Evolutionary conservation across 768 basidiomycete species (phyloP).

Genomic region (Coprinellus aureogranulatus): DNA sequence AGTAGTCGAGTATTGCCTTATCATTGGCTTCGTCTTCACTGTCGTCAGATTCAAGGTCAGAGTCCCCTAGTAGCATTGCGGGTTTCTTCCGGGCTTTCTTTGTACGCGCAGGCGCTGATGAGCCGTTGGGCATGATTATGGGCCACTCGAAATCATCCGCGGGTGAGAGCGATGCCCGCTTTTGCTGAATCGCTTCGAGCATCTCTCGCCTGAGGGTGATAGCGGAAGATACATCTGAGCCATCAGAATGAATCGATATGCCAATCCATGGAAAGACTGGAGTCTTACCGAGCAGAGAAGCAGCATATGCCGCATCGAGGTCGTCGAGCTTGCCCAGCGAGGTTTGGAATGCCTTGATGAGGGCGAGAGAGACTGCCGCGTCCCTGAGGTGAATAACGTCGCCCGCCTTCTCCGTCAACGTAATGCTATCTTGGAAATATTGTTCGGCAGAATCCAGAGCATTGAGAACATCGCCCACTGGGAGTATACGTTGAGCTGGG

Average conservation of each 20-base stretch:
- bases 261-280: not conserved
- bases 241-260: not conserved
- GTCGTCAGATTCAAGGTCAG: conserved; percentile 25
- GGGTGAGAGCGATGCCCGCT: conserved; percentile 45
- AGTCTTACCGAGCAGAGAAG: conserved; percentile 59
- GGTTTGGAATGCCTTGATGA: conserved; percentile 74
- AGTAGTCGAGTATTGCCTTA: conserved; percentile 53
- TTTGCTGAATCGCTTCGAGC: conserved; percentile 74
- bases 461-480: conserved; percentile 55
- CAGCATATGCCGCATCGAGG: conserved; percentile 53
- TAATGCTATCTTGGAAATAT: conserved; percentile 65
- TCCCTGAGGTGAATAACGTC: conserved; percentile 72
- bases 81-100: conserved; percentile 10
- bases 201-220: conserved; percentile 85
- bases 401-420: conserved; percentile 54
- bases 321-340: conserved; percentile 65
- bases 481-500: conserved; percentile 35
- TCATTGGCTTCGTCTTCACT: conserved; percentile 33
- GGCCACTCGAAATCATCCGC: conserved; percentile 80
- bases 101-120: conserved; percentile 30
- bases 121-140: conserved; percentile 43
- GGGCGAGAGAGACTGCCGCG: conserved; percentile 64
- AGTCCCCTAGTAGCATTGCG: conserved; percentile 5
- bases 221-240: conserved; percentile 67
- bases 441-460: conserved; percentile 68